These are phyloP conservation scores for Alloascoidea africana DNA, from an alignment of 805 yeast species.

Conservation along the genomic window DNA sequence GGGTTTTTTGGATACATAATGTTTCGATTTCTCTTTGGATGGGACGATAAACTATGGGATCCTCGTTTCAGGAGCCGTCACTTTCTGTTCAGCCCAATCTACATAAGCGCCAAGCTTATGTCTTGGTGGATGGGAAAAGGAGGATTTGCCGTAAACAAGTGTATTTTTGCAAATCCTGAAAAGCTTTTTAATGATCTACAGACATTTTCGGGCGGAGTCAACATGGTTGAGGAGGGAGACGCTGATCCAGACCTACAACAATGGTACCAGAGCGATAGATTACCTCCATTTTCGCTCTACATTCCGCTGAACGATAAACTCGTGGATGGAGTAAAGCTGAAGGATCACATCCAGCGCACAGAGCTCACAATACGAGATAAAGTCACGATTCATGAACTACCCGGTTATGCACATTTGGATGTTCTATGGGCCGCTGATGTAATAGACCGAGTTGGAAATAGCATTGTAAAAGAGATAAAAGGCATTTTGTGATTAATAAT, in stretches of 20 bases:
- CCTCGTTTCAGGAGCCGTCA: constrained; percentile 48
- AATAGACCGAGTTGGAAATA: constrained; percentile 41
- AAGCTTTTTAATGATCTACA: constrained; percentile 11
- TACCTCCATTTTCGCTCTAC: constrained; percentile 51
- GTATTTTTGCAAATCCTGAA: constrained; percentile 34
- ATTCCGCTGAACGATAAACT: constrained; percentile 61
- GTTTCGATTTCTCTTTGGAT: constrained; percentile 77
- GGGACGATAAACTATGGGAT: constrained; percentile 78
- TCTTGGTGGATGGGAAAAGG: constrained; percentile 73
- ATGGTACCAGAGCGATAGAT: constrained; percentile 21
- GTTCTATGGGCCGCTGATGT: constrained; percentile 86
- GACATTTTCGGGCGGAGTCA: constrained; percentile 3
- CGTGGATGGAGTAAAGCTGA: constrained; percentile 60
- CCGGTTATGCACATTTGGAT: constrained; percentile 73
- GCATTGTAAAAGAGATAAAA: constrained; percentile 16
- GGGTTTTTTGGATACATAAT: constrained; percentile 59
- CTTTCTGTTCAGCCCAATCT: constrained; percentile 77
- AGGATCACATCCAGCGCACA: constrained; percentile 42
- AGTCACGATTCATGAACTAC: constrained; percentile 28
- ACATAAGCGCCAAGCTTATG: constrained; percentile 69
- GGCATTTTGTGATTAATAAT: too few species aligned
- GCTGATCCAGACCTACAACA: constrained; percentile 24
- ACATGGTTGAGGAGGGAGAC: too few species aligned
- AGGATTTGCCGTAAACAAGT: constrained; percentile 33
- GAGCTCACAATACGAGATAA: constrained; percentile 33